Percentiles rank a stretch among this genome's conserved stretches.
phyloP scores from a whole-genome alignment of 805 yeast genomes.

The Suhomyces vadensis region DNA sequence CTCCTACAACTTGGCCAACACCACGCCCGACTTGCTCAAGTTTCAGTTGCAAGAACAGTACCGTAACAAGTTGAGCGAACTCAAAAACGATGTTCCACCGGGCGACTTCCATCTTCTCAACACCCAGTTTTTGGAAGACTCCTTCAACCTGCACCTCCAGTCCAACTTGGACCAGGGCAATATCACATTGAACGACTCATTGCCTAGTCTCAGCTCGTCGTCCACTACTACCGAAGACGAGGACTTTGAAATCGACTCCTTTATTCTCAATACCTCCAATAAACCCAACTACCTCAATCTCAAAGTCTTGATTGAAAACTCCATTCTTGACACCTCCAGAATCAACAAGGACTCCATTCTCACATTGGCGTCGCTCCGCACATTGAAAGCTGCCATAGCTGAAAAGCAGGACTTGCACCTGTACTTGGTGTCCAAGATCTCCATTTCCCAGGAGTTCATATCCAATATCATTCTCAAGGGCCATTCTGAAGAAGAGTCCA shows the following conservation, averaged over 20 bases:
- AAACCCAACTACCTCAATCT: constrained; percentile 39
- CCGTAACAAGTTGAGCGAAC: constrained; percentile 22
- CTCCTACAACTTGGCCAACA: constrained; percentile 36
- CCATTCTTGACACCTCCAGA: constrained; percentile 41
- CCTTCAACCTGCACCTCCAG: constrained; percentile 39
- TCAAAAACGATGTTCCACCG: constrained; percentile 7
- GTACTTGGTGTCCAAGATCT: constrained; percentile 31
- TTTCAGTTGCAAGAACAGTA: constrained; percentile 45
- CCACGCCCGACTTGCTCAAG: constrained; percentile 44
- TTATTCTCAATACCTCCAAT: constrained; percentile 13
- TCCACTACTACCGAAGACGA: constrained; percentile 23
- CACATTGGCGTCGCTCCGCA: constrained; percentile 28
- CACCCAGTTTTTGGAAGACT: constrained; percentile 27
- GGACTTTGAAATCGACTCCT: constrained; percentile 19
- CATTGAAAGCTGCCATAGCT: constrained; percentile 29
- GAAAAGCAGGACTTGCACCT: constrained; percentile 32
- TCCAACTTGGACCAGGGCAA: constrained; percentile 29
- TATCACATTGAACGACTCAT: constrained; percentile 12
- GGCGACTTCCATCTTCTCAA: constrained; percentile 14
- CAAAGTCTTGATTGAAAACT: constrained; percentile 46
- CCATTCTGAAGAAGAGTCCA: constrained; percentile 60
- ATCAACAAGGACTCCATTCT: constrained; percentile 35
- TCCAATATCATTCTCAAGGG: constrained; percentile 23
- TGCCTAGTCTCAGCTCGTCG: constrained; percentile 17
- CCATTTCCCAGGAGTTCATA: constrained; percentile 37